A percentile compares a stretch with the other conserved stretches of the same genome.
phyloP scores from a whole-genome alignment of 202 grass and related monocot species.

The Alloteropsis angusta region DNA sequence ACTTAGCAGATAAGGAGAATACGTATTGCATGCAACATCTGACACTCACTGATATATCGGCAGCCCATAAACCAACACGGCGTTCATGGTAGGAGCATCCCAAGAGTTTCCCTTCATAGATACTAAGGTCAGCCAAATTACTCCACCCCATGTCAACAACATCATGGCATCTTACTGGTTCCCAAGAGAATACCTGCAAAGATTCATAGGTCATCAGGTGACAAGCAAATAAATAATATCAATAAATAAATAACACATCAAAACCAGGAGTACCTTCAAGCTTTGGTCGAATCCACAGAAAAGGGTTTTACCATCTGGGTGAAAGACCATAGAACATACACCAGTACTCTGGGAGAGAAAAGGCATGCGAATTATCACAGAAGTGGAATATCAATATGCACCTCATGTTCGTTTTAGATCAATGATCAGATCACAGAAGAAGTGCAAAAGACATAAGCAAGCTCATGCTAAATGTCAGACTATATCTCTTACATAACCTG shows the following conservation, averaged over 20 bases:
- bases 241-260: not conserved
- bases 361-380: not conserved
- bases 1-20: slow-evolving; percentile 19
- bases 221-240: not conserved
- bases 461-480: slow-evolving; percentile 1
- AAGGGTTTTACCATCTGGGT: slow-evolving; percentile 88
- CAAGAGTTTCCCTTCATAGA: slow-evolving; percentile 99
- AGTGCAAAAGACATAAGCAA: not conserved
- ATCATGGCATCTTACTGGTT: slow-evolving; percentile 90
- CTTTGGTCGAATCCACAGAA: slow-evolving; percentile 80
- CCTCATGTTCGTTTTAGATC: not conserved
- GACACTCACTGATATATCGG: slow-evolving; percentile 86
- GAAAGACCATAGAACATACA: slow-evolving; percentile 73
- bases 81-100: slow-evolving; percentile 72
- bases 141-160: slow-evolving; percentile 87
- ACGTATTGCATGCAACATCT: not conserved
- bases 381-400: not conserved
- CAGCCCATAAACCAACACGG: slow-evolving; percentile 83
- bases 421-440: not conserved
- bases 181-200: slow-evolving; percentile 91
- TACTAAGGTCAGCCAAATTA: slow-evolving; percentile 80
- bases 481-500: not conserved
- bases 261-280: slow-evolving; percentile 57
- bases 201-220: slow-evolving; percentile 24
- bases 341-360: slow-evolving; percentile 39